Percentiles rank a stretch among this genome's conserved stretches.
Conservation (phyloP, 164 flowering plant species). For the Paratinospora sagittata region DNA sequence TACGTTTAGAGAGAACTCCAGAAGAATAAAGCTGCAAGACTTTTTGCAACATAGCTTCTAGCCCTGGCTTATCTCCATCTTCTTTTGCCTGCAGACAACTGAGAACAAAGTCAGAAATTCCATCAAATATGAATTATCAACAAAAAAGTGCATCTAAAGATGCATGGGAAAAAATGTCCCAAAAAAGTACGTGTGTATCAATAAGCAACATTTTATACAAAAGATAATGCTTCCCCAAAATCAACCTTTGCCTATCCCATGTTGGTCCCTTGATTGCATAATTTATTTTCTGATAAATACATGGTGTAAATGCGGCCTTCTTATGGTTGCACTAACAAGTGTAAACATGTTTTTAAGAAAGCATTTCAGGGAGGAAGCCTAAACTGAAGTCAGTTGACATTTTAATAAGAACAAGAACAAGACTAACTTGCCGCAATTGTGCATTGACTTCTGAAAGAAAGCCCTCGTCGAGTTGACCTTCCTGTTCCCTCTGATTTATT, state of each 20-base stretch:
- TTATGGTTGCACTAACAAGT: background rate
- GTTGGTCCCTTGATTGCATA: background rate
- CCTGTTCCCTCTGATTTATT: constrained; percentile 65
- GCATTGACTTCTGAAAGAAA: constrained; percentile 93
- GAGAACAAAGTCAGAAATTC: constrained; percentile 12
- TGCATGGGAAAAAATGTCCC: background rate
- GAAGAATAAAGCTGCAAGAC: constrained; percentile 91
- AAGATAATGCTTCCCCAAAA: background rate
- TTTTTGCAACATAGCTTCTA: constrained; percentile 91
- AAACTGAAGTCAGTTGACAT: too few relatives aligned
- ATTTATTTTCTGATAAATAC: background rate
- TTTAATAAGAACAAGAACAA: too few relatives aligned
- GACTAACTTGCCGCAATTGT: constrained; percentile 74
- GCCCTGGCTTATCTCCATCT: constrained; percentile 91
- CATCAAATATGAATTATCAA: constrained; percentile 5
- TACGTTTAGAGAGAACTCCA: constrained; percentile 68
- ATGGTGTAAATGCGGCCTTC: background rate
- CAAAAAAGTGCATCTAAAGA: background rate
- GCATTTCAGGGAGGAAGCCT: too few relatives aligned
- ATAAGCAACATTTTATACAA: background rate
- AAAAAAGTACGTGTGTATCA: background rate
- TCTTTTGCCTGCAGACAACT: constrained; percentile 63
- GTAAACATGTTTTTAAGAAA: background rate
- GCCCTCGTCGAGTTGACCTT: constrained; percentile 89
- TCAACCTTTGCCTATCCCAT: background rate